phyloP scores from a whole-genome alignment of 2,329 filamentous ascomycete genomes.

The Knufia fluminis region DNA sequence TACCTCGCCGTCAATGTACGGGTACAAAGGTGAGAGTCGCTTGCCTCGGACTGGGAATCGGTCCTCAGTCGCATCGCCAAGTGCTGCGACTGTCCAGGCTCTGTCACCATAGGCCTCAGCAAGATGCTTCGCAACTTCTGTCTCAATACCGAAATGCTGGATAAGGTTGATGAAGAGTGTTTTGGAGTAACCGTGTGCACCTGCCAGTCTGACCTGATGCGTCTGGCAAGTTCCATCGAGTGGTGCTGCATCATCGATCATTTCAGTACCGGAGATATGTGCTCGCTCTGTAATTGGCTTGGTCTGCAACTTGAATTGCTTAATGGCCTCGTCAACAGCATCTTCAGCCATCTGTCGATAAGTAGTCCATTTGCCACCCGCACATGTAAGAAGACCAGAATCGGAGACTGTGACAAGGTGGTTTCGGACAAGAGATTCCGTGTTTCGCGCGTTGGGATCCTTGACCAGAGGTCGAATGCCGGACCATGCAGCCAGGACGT shows the following conservation, averaged over 20 bases:
- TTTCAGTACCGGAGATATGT: conserved; percentile 20
- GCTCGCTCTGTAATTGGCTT: conserved; percentile 17
- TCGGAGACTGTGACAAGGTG: conserved; percentile 72
- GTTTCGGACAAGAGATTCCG: conserved; percentile 78
- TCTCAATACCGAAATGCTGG: conserved; percentile 86
- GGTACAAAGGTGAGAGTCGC: conserved; percentile 71
- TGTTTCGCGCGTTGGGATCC: conserved; percentile 76
- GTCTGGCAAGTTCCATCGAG: conserved; percentile 68
- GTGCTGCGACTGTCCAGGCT: conserved; percentile 78
- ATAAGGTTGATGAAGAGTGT: conserved; percentile 92
- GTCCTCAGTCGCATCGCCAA: conserved; percentile 65
- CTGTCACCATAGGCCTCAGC: conserved; percentile 83
- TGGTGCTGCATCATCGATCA: conserved; percentile 19
- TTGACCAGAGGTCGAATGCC: conserved; percentile 79
- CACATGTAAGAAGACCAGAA: conserved; percentile 73
- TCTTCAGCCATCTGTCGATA: conserved; percentile 91
- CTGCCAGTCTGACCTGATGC: conserved; percentile 69
- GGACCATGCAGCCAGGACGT: conserved; percentile 85
- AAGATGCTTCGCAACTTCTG: conserved; percentile 82
- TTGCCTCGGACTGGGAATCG: conserved; percentile 77
- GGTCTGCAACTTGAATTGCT: conserved; percentile 19
- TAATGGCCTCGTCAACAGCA: conserved; percentile 59
- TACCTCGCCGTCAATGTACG: conserved; percentile 86
- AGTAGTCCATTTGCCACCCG: conserved; percentile 87
- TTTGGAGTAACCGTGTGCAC: conserved; percentile 79